Conservation (phyloP, 208 protist genomes). For the Trypanosoma boissoni region DNA sequence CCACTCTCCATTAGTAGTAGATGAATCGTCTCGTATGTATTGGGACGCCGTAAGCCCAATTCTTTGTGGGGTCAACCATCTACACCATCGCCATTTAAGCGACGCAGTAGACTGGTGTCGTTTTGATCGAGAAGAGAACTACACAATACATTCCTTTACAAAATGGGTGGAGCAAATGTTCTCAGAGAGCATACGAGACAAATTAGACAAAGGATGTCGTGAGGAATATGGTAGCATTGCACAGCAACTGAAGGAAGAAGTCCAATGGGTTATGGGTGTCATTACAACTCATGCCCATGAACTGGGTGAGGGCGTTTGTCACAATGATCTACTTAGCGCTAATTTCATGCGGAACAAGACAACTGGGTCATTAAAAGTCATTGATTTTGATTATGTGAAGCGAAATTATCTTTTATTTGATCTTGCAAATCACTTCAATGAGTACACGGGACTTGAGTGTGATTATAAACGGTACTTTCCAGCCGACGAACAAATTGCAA, state of each 20-base stretch:
- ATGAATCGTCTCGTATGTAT: slow-evolving; percentile 26
- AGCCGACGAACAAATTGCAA: slow-evolving; percentile 52
- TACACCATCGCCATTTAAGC: not conserved
- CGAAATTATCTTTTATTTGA: slow-evolving; percentile 89
- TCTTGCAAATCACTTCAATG: slow-evolving; percentile 92
- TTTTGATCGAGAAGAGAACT: slow-evolving; percentile 77
- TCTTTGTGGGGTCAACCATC: not conserved
- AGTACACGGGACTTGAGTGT: slow-evolving; percentile 89
- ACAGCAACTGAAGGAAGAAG: slow-evolving; percentile 38
- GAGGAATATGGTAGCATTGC: slow-evolving; percentile 37
- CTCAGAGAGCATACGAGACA: slow-evolving; percentile 48
- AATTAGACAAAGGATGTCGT: slow-evolving; percentile 52
- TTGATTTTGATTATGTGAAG: slow-evolving; percentile 93
- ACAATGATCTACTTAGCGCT: slow-evolving; percentile 91
- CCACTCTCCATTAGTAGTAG: slow-evolving; percentile 33
- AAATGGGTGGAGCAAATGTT: slow-evolving; percentile 61
- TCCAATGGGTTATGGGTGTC: slow-evolving; percentile 38
- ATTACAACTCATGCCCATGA: slow-evolving; percentile 26
- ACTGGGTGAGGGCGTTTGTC: slow-evolving; percentile 76
- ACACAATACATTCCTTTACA: slow-evolving; percentile 66
- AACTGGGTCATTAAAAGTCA: slow-evolving; percentile 66
- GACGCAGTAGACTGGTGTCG: slow-evolving; percentile 20
- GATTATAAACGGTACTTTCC: slow-evolving; percentile 85
- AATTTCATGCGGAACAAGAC: slow-evolving; percentile 81
- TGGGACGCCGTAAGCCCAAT: not conserved